phyloP scores from a whole-genome alignment of 2,329 filamentous ascomycete genomes.

The Trematosphaeria pertusa region DNA sequence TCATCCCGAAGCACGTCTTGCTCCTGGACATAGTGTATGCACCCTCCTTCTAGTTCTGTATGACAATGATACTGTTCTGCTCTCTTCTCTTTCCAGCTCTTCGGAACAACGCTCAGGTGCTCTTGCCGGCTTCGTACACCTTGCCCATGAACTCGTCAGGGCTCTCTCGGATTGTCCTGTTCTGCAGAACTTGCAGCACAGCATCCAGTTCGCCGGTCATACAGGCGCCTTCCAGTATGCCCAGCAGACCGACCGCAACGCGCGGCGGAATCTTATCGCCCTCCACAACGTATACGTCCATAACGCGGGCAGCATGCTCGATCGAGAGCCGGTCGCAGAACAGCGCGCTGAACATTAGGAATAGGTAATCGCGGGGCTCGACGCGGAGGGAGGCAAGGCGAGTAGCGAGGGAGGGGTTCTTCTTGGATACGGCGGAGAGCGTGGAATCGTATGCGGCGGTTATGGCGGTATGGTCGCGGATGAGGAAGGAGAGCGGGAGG shows the following conservation, averaged over 20 bases:
- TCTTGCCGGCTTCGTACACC: slow-evolving; percentile 46
- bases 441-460: slow-evolving; percentile 73
- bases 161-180: slow-evolving; percentile 23
- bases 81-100: too few species aligned
- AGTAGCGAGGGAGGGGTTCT: slow-evolving; percentile 67
- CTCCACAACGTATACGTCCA: slow-evolving; percentile 85
- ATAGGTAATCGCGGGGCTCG: slow-evolving; percentile 60
- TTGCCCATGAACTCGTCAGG: slow-evolving; percentile 42
- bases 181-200: slow-evolving; percentile 24
- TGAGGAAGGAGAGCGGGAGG: slow-evolving; percentile 76
- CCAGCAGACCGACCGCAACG: slow-evolving; percentile 72
- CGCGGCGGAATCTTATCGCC: slow-evolving; percentile 75
- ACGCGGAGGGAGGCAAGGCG: slow-evolving; percentile 61
- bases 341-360: slow-evolving; percentile 67
- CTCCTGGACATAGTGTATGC: too few species aligned
- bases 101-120: too few species aligned
- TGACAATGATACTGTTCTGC: too few species aligned
- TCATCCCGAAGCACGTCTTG: too few species aligned
- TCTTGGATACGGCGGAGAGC: slow-evolving; percentile 69
- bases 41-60: too few species aligned
- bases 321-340: slow-evolving; percentile 69
- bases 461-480: slow-evolving; percentile 72
- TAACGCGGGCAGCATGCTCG: slow-evolving; percentile 74
- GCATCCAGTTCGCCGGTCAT: slow-evolving; percentile 42
- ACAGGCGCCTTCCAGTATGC: slow-evolving; percentile 55